These are phyloP conservation scores for Paradendryphiella salina DNA, from an alignment of 2,329 filamentous ascomycete species.

Conservation along the genomic window DNA sequence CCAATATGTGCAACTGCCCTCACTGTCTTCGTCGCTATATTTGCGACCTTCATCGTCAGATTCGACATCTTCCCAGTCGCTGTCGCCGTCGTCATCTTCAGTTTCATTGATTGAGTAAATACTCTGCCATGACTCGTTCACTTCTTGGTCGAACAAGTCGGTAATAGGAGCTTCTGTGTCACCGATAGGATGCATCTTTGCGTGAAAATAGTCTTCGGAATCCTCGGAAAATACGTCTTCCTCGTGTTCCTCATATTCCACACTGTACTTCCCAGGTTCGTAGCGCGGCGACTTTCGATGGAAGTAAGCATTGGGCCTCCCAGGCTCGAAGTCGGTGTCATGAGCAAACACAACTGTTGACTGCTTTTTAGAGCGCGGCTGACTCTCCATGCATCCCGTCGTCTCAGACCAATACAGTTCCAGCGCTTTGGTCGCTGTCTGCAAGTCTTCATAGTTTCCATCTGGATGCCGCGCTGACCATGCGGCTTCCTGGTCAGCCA, in stretches of 20 bases:
- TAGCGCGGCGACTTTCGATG: slow-evolving; percentile 35
- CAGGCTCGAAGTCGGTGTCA: slow-evolving; percentile 27
- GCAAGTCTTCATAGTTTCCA: slow-evolving; percentile 13
- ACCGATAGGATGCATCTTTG: slow-evolving; percentile 5
- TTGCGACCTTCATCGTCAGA: slow-evolving; percentile 8
- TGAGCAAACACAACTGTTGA: slow-evolving; percentile 24
- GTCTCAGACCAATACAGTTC: slow-evolving; percentile 33
- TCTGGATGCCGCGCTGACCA: slow-evolving; percentile 25
- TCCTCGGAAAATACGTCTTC: slow-evolving; percentile 24
- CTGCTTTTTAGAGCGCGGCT: slow-evolving; percentile 7
- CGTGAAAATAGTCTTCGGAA: slow-evolving; percentile 24
- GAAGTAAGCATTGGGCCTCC: slow-evolving; percentile 32
- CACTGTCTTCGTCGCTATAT: slow-evolving; percentile 21
- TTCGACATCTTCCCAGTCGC: slow-evolving; percentile 31
- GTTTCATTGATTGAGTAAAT: slow-evolving; percentile 9
- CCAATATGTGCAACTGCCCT: slow-evolving; percentile 17
- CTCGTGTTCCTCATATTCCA: slow-evolving; percentile 7
- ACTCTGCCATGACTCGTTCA: background rate
- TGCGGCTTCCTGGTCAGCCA: slow-evolving; percentile 24
- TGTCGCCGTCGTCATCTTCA: slow-evolving; percentile 24
- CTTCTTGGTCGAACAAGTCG: background rate
- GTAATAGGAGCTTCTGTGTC: background rate
- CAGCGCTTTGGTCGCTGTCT: slow-evolving; percentile 32
- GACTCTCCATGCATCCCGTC: slow-evolving; percentile 6
- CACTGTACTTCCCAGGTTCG: slow-evolving; percentile 33